Conservation (phyloP, 495 filamentous ascomycete genomes). For the Cairneyella variabilis region DNA sequence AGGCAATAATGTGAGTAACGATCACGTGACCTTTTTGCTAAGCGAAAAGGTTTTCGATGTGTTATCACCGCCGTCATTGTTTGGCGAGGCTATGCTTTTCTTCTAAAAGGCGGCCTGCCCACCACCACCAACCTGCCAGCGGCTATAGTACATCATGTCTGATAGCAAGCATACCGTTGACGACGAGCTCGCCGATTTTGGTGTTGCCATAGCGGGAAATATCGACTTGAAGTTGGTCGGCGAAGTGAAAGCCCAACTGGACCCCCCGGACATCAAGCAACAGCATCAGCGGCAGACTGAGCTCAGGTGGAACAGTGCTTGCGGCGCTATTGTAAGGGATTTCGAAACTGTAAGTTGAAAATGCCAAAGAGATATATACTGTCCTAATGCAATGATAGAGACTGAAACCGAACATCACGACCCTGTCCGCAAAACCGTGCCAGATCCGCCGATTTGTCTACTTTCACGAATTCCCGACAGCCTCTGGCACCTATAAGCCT, state of each 20-base stretch:
- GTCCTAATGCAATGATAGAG: neutral
- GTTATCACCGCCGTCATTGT: slow-evolving; percentile 1
- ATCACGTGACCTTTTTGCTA: neutral
- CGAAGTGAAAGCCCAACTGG: slow-evolving; percentile 6
- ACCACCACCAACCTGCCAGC: slow-evolving; percentile 1
- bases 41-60: neutral
- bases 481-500: slow-evolving; percentile 3
- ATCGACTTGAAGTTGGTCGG: slow-evolving; percentile 6
- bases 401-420: slow-evolving; percentile 1
- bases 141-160: slow-evolving; percentile 4
- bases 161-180: slow-evolving; percentile 1
- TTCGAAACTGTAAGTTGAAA: slow-evolving; percentile 4
- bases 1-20: neutral
- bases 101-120: neutral
- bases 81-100: neutral
- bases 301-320: slow-evolving; percentile 2
- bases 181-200: slow-evolving; percentile 3
- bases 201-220: slow-evolving; percentile 3
- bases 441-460: neutral
- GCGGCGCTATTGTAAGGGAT: neutral
- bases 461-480: neutral
- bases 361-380: slow-evolving; percentile 1
- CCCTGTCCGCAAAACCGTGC: neutral
- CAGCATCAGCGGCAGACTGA: slow-evolving; percentile 2
- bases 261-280: slow-evolving; percentile 6